Percentiles rank a stretch among this genome's conserved stretches.
Conservation (phyloP, 108 stramenopile species). For the Aureococcus anophagefferens region DNA sequence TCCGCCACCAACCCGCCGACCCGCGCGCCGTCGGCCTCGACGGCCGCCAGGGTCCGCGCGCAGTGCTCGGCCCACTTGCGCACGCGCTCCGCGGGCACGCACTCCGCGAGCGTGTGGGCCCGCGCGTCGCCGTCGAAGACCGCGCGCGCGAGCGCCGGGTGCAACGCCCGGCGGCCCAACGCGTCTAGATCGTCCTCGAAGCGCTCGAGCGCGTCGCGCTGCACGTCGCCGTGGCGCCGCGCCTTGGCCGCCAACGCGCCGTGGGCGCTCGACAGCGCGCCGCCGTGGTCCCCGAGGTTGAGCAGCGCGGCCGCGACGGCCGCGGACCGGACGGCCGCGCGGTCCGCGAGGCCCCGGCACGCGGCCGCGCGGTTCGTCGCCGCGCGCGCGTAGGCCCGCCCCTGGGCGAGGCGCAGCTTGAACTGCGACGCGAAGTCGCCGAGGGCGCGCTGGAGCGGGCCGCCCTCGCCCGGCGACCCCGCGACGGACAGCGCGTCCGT, state of each 20-base stretch:
- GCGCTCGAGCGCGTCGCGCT: neutral
- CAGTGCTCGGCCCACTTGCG: neutral
- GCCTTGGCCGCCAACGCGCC: neutral
- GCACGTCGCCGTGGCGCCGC: neutral
- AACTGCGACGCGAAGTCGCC: neutral
- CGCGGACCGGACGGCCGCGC: neutral
- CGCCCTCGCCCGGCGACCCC: neutral
- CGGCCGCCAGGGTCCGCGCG: neutral
- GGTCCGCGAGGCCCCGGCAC: no score
- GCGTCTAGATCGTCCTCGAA: neutral
- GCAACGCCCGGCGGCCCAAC: no score
- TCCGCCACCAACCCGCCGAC: neutral
- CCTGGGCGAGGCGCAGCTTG: neutral
- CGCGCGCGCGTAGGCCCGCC: neutral
- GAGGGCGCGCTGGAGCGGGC: neutral
- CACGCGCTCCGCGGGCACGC: neutral
- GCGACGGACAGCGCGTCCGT: no score
- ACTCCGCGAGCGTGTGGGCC: neutral
- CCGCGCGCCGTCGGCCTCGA: neutral
- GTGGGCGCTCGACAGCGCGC: neutral
- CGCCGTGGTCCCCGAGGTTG: neutral
- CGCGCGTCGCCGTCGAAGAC: no score
- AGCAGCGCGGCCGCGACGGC: neutral
- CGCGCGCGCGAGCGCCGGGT: no score
- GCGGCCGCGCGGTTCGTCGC: no score